A percentile compares a stretch with the other conserved stretches of the same genome.
These are phyloP conservation scores for Sutorius australiensis DNA, from an alignment of 768 basidiomycete genomes.

Conservation along the genomic window DNA sequence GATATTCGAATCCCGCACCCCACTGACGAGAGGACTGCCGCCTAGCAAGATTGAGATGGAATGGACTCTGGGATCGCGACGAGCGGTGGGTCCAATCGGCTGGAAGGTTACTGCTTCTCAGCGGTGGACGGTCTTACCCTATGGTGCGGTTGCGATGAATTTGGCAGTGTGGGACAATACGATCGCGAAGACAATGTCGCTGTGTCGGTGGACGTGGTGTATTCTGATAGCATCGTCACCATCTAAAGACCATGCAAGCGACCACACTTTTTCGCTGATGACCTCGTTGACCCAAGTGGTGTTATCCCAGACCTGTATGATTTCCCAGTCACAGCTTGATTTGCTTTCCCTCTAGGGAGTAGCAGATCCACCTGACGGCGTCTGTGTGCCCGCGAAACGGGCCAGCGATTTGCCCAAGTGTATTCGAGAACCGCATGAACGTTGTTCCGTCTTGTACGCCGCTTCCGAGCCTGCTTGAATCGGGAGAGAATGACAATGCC, in stretches of 20 bases:
- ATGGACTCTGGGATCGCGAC: constrained; percentile 6
- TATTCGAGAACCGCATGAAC: constrained; percentile 12
- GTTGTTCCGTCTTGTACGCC: constrained; percentile 18
- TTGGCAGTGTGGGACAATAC: constrained; percentile 13
- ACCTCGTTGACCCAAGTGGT: background rate
- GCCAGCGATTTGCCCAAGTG: constrained; percentile 4
- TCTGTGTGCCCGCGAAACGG: constrained; percentile 12
- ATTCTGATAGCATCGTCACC: constrained; percentile 14
- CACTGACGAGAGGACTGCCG: constrained; percentile 15
- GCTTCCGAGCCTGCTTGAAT: constrained; percentile 14
- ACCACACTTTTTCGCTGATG: constrained; percentile 17
- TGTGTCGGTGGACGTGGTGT: constrained; percentile 9
- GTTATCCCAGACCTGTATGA: constrained; percentile 16
- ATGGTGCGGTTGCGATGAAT: constrained; percentile 27
- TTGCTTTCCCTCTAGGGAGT: constrained; percentile 15
- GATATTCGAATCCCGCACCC: constrained; percentile 11
- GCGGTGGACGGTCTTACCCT: constrained; percentile 27
- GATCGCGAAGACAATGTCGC: constrained; percentile 19
- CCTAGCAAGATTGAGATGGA: constrained; percentile 17
- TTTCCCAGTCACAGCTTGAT: constrained; percentile 19
- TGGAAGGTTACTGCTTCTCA: constrained; percentile 23
- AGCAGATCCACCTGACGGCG: constrained; percentile 14
- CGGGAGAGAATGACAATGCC: constrained; percentile 20
- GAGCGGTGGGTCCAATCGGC: constrained; percentile 15
- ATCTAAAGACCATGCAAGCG: constrained; percentile 20